Conservation (phyloP, 352 stramenopile genomes). For the Phytophthora megakarya region DNA sequence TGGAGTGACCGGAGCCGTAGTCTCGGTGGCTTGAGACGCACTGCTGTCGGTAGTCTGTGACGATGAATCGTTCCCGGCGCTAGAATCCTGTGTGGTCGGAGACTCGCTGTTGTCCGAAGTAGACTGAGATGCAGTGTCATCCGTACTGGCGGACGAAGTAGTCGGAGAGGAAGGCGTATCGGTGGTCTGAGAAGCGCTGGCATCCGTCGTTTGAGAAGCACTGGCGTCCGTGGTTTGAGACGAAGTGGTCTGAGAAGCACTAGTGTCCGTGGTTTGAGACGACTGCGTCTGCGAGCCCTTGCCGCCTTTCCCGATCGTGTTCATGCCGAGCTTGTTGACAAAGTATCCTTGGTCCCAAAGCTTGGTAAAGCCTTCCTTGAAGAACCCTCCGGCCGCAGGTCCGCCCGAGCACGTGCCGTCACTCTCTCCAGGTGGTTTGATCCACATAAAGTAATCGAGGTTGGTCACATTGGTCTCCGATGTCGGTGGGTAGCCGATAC, state of each 20-base stretch:
- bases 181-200: constrained; percentile 8
- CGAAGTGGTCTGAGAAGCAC: constrained; percentile 13
- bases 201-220: constrained; percentile 17
- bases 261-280: constrained; percentile 11
- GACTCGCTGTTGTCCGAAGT: neutral
- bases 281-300: constrained; percentile 21
- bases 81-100: constrained; percentile 5
- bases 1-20: constrained; percentile 6
- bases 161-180: constrained; percentile 5
- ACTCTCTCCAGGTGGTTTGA: constrained; percentile 71
- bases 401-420: constrained; percentile 59
- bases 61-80: neutral
- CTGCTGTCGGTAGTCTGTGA: constrained; percentile 3
- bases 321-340: constrained; percentile 32
- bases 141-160: neutral
- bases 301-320: constrained; percentile 30
- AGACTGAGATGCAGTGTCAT: constrained; percentile 9
- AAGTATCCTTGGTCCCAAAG: constrained; percentile 76
- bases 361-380: constrained; percentile 51
- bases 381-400: constrained; percentile 57
- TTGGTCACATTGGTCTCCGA: constrained; percentile 49
- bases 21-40: constrained; percentile 19
- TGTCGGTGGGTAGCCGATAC: constrained; percentile 54
- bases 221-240: constrained; percentile 14
- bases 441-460: constrained; percentile 78